Percentiles rank a stretch among this genome's conserved stretches.
phyloP scores from a whole-genome alignment of 2,329 filamentous ascomycete genomes.

The Sporothrix pseudoabietina region DNA sequence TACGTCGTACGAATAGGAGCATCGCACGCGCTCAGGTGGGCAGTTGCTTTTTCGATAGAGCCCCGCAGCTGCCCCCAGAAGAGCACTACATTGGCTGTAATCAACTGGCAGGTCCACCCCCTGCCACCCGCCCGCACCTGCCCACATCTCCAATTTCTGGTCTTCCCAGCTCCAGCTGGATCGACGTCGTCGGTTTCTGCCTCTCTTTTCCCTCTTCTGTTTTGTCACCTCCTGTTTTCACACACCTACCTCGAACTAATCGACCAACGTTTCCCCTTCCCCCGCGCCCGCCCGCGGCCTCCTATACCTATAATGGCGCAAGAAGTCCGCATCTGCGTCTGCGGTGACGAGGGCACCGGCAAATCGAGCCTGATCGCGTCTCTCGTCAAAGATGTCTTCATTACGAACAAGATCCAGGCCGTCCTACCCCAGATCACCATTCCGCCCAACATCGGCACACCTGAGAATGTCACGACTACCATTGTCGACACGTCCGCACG shows the following conservation, averaged over 20 bases:
- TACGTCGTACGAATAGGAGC: neutral
- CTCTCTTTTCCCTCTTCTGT: neutral
- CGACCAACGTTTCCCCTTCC: neutral
- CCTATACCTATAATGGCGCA: conserved; percentile 22
- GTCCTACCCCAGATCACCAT: conserved; percentile 95
- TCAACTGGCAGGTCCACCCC: conserved; percentile 25
- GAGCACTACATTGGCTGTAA: conserved; percentile 7
- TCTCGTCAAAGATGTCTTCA: conserved; percentile 95
- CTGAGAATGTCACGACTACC: conserved; percentile 94
- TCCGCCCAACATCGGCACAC: conserved; percentile 86
- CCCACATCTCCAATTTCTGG: conserved; percentile 24
- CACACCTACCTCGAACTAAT: conserved; percentile 1
- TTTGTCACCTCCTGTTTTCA: neutral
- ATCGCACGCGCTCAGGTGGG: neutral
- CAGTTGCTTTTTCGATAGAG: conserved; percentile 13
- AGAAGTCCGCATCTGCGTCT: conserved; percentile 85
- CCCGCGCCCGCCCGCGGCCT: neutral
- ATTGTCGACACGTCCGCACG: conserved; percentile 97
- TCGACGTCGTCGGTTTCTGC: conserved; percentile 12
- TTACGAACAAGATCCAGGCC: conserved; percentile 91
- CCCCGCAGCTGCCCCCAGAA: neutral
- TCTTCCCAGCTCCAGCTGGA: conserved; percentile 23
- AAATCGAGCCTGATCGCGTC: conserved; percentile 93
- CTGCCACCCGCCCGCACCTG: conserved; percentile 19
- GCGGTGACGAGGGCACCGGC: conserved; percentile 93